Evolutionary conservation across 2,329 filamentous ascomycete genomes (phyloP).

Genomic region (Colletotrichum spaethianum): DNA sequence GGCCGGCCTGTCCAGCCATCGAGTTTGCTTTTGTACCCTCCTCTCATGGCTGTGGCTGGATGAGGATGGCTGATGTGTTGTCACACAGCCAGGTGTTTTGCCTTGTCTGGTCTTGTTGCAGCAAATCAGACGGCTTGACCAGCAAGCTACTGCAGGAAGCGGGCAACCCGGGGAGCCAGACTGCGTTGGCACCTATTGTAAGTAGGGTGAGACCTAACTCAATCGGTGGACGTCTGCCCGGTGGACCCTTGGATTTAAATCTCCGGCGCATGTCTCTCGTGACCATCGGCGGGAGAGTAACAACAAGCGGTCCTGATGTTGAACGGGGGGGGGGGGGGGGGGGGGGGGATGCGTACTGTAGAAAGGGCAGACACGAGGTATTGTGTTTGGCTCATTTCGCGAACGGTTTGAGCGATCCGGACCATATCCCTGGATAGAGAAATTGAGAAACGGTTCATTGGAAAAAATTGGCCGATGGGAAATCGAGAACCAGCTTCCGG

Average conservation of each 20-base stretch:
- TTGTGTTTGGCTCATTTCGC: neutral
- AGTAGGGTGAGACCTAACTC: conserved; percentile 17
- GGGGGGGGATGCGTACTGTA: neutral
- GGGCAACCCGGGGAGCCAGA: conserved; percentile 1
- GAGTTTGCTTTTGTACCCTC: neutral
- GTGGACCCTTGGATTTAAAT: conserved; percentile 37
- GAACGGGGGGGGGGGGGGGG: neutral
- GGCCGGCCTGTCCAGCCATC: conserved; percentile 25
- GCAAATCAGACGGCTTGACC: neutral
- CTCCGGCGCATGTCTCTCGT: conserved; percentile 33
- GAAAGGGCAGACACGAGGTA: neutral
- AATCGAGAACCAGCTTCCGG: neutral
- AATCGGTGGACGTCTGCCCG: conserved; percentile 9
- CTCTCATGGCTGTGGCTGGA: neutral
- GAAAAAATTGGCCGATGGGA: neutral
- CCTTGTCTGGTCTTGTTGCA: conserved; percentile 1
- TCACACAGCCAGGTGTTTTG: conserved; percentile 8
- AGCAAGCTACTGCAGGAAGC: conserved; percentile 10
- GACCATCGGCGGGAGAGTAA: neutral
- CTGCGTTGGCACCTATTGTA: conserved; percentile 11
- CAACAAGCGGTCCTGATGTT: neutral
- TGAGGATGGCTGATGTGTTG: neutral
- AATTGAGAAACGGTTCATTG: neutral
- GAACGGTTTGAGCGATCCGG: neutral
- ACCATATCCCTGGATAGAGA: neutral